Percentiles rank a stretch among this genome's conserved stretches.
Evolutionary conservation across 1,284 basidiomycete genomes (phyloP).

Genomic region (Sanghuangporus sanghuang): DNA sequence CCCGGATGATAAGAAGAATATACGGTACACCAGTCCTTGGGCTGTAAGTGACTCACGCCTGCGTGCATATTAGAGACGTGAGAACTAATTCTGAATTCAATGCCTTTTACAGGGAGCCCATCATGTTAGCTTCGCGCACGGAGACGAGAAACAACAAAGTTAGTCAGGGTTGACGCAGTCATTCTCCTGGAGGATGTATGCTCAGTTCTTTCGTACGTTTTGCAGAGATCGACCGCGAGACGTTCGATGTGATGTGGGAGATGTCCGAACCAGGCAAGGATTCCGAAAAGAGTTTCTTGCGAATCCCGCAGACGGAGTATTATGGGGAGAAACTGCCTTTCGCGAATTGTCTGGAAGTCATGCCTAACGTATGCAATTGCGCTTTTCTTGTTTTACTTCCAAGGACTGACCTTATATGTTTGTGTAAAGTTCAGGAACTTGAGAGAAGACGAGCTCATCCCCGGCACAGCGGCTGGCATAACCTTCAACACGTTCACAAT

Average conservation of each 20-base stretch:
- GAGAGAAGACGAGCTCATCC: slow-evolving; percentile 37
- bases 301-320: slow-evolving; percentile 56
- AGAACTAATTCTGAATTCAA: neutral
- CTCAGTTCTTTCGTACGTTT: neutral
- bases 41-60: slow-evolving; percentile 45
- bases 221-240: slow-evolving; percentile 64
- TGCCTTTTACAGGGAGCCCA: slow-evolving; percentile 50
- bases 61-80: neutral
- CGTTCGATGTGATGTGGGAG: slow-evolving; percentile 68
- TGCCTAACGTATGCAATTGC: slow-evolving; percentile 52
- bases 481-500: slow-evolving; percentile 65
- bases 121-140: slow-evolving; percentile 53
- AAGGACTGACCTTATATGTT: neutral
- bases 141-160: slow-evolving; percentile 49
- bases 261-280: slow-evolving; percentile 51
- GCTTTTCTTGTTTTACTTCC: neutral
- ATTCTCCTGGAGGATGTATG: neutral
- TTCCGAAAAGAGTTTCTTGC: slow-evolving; percentile 55
- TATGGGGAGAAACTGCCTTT: slow-evolving; percentile 38
- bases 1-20: slow-evolving; percentile 60
- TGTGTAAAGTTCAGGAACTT: slow-evolving; percentile 45
- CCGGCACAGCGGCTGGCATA: slow-evolving; percentile 41
- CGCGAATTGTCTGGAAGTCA: slow-evolving; percentile 44
- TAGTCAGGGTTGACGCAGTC: slow-evolving; percentile 16
- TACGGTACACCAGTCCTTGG: slow-evolving; percentile 73